Evolutionary conservation across 257 asterid genomes (phyloP).

Genomic region (Ballota nigra): DNA sequence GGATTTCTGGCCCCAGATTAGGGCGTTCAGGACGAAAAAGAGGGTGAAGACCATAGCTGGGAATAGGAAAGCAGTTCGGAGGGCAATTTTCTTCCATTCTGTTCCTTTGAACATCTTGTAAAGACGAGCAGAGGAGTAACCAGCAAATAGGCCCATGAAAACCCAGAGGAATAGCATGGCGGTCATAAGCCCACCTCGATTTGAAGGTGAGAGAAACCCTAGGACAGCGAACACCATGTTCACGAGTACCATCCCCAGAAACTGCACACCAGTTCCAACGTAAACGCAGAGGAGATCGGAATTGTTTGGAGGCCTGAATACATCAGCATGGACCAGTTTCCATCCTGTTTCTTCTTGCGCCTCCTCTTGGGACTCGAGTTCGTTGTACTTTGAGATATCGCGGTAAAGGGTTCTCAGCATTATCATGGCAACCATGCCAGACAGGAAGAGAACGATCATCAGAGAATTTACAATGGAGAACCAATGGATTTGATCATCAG

Average conservation of each 20-base stretch:
- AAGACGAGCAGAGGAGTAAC: conserved; percentile 58
- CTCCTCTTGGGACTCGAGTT: conserved; percentile 79
- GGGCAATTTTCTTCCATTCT: conserved; percentile 70
- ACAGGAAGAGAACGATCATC: conserved; percentile 81
- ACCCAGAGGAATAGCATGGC: conserved; percentile 82
- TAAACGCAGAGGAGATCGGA: conserved; percentile 63
- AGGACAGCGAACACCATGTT: conserved; percentile 71
- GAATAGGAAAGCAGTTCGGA: conserved; percentile 57
- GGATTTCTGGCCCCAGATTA: conserved; percentile 81
- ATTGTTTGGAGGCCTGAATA: conserved; percentile 64
- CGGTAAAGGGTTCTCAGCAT: conserved; percentile 75
- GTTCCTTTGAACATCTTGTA: conserved; percentile 78
- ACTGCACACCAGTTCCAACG: conserved; percentile 78
- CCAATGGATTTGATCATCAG: conserved; percentile 83
- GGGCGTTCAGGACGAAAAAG: conserved; percentile 66
- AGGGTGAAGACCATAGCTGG: conserved; percentile 55
- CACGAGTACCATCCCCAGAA: conserved; percentile 56
- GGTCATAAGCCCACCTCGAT: conserved; percentile 81
- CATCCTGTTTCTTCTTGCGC: conserved; percentile 85
- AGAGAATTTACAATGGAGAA: conserved; percentile 74
- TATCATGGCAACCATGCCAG: conserved; percentile 82
- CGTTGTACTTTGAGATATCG: conserved; percentile 71
- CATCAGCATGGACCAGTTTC: conserved; percentile 74
- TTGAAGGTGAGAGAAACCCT: conserved; percentile 79
- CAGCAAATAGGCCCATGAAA: conserved; percentile 75